These are phyloP conservation scores for Sambucus nigra DNA, from an alignment of 129 eudicot species.

Conservation along the genomic window DNA sequence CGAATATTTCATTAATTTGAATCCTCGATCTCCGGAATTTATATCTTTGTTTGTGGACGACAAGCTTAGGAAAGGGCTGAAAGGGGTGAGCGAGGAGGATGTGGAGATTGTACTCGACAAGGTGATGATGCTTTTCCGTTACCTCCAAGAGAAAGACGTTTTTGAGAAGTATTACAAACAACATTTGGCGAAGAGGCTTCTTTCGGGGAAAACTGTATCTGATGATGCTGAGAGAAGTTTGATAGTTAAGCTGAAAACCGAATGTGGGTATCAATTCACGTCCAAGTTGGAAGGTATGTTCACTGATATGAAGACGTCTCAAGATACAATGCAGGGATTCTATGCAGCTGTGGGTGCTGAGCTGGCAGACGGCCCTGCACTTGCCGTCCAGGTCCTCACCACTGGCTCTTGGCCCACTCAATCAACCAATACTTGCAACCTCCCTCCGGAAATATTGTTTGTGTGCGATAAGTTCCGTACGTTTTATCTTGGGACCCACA, in stretches of 20 bases:
- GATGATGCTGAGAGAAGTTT: conserved; percentile 53
- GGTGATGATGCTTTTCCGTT: conserved; percentile 66
- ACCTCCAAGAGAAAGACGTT: conserved; percentile 47
- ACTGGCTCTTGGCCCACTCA: conserved; percentile 60
- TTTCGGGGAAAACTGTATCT: conserved; percentile 38
- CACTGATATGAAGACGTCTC: conserved; percentile 55
- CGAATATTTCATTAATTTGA: conserved; percentile 54
- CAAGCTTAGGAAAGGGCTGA: conserved; percentile 44
- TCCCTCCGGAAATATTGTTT: conserved; percentile 37
- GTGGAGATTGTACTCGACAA: conserved; percentile 40
- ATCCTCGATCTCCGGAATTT: conserved; percentile 48
- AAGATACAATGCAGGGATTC: conserved; percentile 51
- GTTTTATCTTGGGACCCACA: conserved; percentile 53
- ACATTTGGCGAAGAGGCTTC: conserved; percentile 47
- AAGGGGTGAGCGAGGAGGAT: conserved; percentile 56
- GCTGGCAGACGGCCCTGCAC: conserved; percentile 36
- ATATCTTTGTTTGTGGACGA: conserved; percentile 67
- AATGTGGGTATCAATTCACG: conserved; percentile 57
- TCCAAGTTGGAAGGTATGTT: conserved; percentile 59
- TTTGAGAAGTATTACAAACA: conserved; percentile 58
- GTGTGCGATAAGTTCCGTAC: conserved; percentile 40
- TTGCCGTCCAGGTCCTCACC: conserved; percentile 40
- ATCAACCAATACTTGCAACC: conserved; percentile 38
- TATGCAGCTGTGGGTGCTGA: conserved; percentile 33
- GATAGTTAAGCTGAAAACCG: conserved; percentile 44